Evolutionary conservation across 2,329 filamentous ascomycete genomes (phyloP).

Genomic region (Ciborinia camelliae): DNA sequence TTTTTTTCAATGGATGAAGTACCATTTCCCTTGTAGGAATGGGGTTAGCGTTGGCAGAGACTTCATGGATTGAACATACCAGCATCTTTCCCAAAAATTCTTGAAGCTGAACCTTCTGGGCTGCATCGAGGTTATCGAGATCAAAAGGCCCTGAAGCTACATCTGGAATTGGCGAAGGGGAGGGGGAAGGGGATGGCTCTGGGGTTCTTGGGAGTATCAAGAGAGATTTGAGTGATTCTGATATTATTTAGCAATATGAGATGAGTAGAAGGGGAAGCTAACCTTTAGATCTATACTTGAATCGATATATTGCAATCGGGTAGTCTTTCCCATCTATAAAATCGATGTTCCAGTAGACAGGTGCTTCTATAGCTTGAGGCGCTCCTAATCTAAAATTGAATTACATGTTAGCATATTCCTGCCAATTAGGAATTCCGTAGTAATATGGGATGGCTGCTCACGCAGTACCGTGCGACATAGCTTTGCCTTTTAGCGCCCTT

Average conservation of each 20-base stretch:
- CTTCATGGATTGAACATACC: not conserved
- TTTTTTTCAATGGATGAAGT: not conserved
- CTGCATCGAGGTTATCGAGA: not conserved
- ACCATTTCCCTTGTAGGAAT: not conserved
- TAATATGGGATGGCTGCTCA: not conserved
- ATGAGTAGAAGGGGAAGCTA: no score
- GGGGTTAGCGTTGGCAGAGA: not conserved
- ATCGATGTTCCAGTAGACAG: fast-evolving
- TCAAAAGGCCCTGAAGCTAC: not conserved
- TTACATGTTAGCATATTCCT: not conserved
- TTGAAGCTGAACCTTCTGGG: slow-evolving; percentile 4
- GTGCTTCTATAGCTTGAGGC: not conserved
- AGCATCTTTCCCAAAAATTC: slow-evolving; percentile 3
- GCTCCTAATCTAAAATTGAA: not conserved
- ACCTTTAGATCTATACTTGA: slow-evolving; percentile 13
- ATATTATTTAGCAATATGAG: not conserved
- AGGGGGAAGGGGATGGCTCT: not conserved
- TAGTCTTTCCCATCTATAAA: not conserved
- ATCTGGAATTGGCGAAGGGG: not conserved
- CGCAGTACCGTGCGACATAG: not conserved
- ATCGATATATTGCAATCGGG: slow-evolving; percentile 1
- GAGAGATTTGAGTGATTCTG: slow-evolving; percentile 12
- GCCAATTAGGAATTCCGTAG: no score
- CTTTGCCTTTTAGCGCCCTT: slow-evolving; percentile 1
- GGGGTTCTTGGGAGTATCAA: slow-evolving; percentile 3